Evolutionary conservation across 2,329 filamentous ascomycete species (phyloP).

Genomic region (Rugonectria rugulosa): DNA sequence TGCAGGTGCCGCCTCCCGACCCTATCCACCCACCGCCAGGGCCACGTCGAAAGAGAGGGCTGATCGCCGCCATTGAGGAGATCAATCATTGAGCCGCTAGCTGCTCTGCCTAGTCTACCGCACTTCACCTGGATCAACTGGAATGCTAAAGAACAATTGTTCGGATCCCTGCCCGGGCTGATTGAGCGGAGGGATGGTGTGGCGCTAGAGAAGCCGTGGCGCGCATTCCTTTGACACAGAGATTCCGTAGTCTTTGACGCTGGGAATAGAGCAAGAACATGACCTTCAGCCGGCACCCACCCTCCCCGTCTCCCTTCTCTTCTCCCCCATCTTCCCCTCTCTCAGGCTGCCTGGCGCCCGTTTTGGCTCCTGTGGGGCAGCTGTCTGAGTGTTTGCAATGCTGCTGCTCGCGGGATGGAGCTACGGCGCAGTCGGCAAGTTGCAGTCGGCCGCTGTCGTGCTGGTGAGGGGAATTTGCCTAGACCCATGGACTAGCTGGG

Average conservation of each 20-base stretch:
- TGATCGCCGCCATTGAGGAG: conserved; percentile 4
- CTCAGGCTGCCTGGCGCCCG: conserved; percentile 10
- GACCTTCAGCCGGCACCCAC: background rate
- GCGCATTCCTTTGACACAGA: conserved; percentile 36
- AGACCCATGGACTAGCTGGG: background rate
- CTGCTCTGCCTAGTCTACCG: conserved; percentile 27
- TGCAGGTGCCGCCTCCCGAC: conserved; percentile 37
- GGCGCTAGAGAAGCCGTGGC: conserved; percentile 30
- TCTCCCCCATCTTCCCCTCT: no score
- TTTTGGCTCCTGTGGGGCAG: background rate
- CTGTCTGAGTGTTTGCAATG: conserved; percentile 10
- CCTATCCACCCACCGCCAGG: conserved; percentile 24
- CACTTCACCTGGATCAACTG: conserved; percentile 32
- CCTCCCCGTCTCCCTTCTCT: no score
- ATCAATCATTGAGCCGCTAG: conserved; percentile 32
- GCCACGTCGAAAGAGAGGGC: conserved; percentile 25
- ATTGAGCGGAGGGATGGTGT: conserved; percentile 33
- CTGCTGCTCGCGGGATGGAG: background rate
- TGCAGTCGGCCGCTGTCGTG: background rate
- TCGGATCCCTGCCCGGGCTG: conserved; percentile 23
- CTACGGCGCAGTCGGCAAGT: conserved; percentile 4
- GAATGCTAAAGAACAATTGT: conserved; percentile 25
- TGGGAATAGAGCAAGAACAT: conserved; percentile 3
- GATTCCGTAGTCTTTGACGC: conserved; percentile 13
- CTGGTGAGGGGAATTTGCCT: background rate